Evolutionary conservation across 805 yeast species (phyloP).

Genomic region (Suhomyces pyralidae): DNA sequence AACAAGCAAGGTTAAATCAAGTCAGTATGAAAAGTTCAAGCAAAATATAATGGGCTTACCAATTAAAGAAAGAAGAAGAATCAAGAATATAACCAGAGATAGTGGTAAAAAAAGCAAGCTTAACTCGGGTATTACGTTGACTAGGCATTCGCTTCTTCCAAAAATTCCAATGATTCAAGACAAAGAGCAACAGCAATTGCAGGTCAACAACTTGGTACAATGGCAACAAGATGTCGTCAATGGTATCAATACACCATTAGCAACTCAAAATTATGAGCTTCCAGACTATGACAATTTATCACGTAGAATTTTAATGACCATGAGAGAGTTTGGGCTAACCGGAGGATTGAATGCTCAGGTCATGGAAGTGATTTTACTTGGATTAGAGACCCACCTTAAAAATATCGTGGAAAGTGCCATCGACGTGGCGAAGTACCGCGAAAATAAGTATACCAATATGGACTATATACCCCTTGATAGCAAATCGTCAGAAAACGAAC

Average conservation of each 20-base stretch:
- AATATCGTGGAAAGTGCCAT: slow-evolving; percentile 70
- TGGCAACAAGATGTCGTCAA: slow-evolving; percentile 93
- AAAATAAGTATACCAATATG: slow-evolving; percentile 40
- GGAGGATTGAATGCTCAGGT: slow-evolving; percentile 77
- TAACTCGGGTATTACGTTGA: slow-evolving; percentile 64
- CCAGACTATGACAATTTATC: slow-evolving; percentile 75
- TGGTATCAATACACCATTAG: slow-evolving; percentile 77
- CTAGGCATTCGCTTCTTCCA: slow-evolving; percentile 73
- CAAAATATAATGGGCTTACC: slow-evolving; percentile 85
- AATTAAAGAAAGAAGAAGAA: slow-evolving; percentile 76
- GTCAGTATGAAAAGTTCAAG: slow-evolving; percentile 79
- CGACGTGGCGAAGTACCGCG: slow-evolving; percentile 65
- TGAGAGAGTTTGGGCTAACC: slow-evolving; percentile 85
- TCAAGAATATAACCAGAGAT: slow-evolving; percentile 79
- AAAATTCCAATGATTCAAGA: slow-evolving; percentile 74
- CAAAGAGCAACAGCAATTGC: slow-evolving; percentile 42
- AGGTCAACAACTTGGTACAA: slow-evolving; percentile 55
- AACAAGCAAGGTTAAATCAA: slow-evolving; percentile 48
- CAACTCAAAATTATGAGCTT: slow-evolving; percentile 72
- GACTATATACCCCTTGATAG: slow-evolving; percentile 26
- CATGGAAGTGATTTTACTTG: slow-evolving; percentile 73
- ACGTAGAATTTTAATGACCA: slow-evolving; percentile 71
- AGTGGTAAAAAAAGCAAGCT: slow-evolving; percentile 75
- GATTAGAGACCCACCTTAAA: slow-evolving; percentile 77
- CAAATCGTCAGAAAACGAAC: slow-evolving; percentile 15